Evolutionary conservation across 1,284 basidiomycete species (phyloP).

Genomic region (Cystobasidiaceae sp.): DNA sequence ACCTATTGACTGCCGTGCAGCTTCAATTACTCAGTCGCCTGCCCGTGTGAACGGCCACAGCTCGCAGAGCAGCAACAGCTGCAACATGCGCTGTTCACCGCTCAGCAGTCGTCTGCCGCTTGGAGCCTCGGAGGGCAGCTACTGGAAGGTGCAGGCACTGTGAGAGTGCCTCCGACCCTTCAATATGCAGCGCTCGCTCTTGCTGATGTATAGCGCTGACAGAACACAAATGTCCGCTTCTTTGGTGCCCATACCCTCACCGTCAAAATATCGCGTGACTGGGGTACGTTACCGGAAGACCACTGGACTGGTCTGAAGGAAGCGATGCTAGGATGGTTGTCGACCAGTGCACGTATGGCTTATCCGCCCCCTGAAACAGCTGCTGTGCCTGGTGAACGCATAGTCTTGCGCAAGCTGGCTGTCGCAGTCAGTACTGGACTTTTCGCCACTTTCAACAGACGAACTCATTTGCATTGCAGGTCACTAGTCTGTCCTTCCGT

Average conservation of each 20-base stretch:
- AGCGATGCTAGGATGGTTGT: conserved; percentile 39
- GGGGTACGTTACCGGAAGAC: conserved; percentile 32
- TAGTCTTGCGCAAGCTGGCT: conserved; percentile 40
- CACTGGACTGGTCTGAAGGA: conserved; percentile 34
- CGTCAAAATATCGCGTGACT: conserved; percentile 38
- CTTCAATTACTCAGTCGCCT: not conserved
- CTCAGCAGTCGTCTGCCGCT: conserved; percentile 24
- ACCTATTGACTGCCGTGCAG: not conserved
- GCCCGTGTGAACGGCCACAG: not conserved
- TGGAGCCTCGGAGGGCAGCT: conserved; percentile 22
- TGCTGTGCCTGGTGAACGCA: conserved; percentile 33
- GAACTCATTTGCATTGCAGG: not conserved
- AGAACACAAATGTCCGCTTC: conserved; percentile 38
- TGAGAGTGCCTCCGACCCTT: too few relatives aligned
- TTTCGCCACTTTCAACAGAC: not conserved
- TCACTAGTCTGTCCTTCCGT: conserved; percentile 27
- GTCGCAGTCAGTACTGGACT: conserved; percentile 33
- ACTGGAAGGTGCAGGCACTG: not conserved
- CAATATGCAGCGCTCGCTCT: too few relatives aligned
- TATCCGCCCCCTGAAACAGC: conserved; percentile 27
- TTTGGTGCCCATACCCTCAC: conserved; percentile 41
- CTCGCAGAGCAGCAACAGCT: conserved; percentile 27
- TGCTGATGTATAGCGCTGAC: too few relatives aligned
- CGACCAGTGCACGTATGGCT: conserved; percentile 28
- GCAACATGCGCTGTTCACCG: conserved; percentile 28